A percentile compares a stretch with the other conserved stretches of the same genome.
Evolutionary conservation across 768 basidiomycete species (phyloP).

Genomic region (Lactarius akahatsu): DNA sequence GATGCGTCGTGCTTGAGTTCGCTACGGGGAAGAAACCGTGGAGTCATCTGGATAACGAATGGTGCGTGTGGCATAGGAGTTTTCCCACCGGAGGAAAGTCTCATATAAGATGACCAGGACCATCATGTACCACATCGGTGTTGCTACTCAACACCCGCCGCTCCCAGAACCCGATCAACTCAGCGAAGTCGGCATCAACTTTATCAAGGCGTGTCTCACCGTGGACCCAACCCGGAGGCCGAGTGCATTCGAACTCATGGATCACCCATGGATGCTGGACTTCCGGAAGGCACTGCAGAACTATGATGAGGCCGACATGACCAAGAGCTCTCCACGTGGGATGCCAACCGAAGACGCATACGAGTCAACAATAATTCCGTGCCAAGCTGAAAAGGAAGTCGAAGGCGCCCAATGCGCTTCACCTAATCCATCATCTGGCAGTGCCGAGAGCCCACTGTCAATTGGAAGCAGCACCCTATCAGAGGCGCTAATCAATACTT

Average conservation of each 20-base stretch:
- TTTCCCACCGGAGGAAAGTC: slow-evolving; percentile 6
- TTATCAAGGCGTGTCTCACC: slow-evolving; percentile 88
- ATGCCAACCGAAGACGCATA: slow-evolving; percentile 50
- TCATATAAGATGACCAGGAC: slow-evolving; percentile 56
- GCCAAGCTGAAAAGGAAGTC: slow-evolving; percentile 60
- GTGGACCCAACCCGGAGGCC: slow-evolving; percentile 85
- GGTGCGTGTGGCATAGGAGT: slow-evolving; percentile 48
- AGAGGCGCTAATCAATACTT: neutral
- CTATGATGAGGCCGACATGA: slow-evolving; percentile 65
- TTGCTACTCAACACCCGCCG: slow-evolving; percentile 94
- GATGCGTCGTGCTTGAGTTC: slow-evolving; percentile 96
- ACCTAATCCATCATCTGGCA: slow-evolving; percentile 45
- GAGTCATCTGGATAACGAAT: slow-evolving; percentile 99
- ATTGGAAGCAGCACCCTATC: neutral
- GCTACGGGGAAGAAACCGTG: slow-evolving; percentile 97
- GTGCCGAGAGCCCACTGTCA: slow-evolving; percentile 31
- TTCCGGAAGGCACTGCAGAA: slow-evolving; percentile 69
- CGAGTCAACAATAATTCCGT: slow-evolving; percentile 52
- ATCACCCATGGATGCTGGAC: slow-evolving; percentile 87
- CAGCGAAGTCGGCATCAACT: slow-evolving; percentile 84
- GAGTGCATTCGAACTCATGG: slow-evolving; percentile 78
- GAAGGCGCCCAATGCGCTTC: slow-evolving; percentile 54
- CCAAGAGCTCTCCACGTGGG: slow-evolving; percentile 47
- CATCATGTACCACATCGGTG: slow-evolving; percentile 99
- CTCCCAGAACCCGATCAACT: slow-evolving; percentile 90